phyloP scores from a whole-genome alignment of 2,329 filamentous ascomycete species.

The Elsinoe fawcettii region DNA sequence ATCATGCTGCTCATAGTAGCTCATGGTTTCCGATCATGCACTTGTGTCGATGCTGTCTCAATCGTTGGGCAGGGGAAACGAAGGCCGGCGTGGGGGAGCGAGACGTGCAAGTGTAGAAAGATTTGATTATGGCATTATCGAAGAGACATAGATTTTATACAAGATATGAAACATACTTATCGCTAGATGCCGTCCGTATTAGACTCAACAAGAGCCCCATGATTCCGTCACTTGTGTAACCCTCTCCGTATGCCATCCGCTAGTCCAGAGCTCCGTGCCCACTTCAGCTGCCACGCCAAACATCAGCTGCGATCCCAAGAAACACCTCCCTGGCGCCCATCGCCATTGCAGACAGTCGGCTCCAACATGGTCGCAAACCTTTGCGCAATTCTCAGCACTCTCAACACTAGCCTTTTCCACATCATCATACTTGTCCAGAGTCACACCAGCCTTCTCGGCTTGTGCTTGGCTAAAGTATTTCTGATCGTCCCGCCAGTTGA shows the following conservation, averaged over 20 bases:
- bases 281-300: not conserved
- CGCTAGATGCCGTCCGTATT: too few relatives aligned
- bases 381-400: slow-evolving; percentile 24
- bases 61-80: too few relatives aligned
- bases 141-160: too few relatives aligned
- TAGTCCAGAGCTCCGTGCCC: not conserved
- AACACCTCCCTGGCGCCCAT: not conserved
- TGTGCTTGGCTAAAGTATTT: slow-evolving; percentile 20
- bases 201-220: not conserved
- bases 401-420: slow-evolving; percentile 24
- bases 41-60: too few relatives aligned
- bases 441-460: slow-evolving; percentile 15
- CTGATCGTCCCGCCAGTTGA: slow-evolving; percentile 27
- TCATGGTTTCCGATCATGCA: too few relatives aligned
- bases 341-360: not conserved
- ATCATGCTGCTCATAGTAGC: too few relatives aligned
- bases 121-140: too few relatives aligned
- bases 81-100: too few relatives aligned
- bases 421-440: slow-evolving; percentile 21
- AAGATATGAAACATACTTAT: too few relatives aligned
- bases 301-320: not conserved
- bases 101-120: too few relatives aligned
- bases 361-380: slow-evolving; percentile 21
- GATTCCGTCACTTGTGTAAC: not conserved
- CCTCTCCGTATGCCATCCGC: not conserved